Conservation (phyloP, 768 basidiomycete genomes). For the Psilocybe sp. region DNA sequence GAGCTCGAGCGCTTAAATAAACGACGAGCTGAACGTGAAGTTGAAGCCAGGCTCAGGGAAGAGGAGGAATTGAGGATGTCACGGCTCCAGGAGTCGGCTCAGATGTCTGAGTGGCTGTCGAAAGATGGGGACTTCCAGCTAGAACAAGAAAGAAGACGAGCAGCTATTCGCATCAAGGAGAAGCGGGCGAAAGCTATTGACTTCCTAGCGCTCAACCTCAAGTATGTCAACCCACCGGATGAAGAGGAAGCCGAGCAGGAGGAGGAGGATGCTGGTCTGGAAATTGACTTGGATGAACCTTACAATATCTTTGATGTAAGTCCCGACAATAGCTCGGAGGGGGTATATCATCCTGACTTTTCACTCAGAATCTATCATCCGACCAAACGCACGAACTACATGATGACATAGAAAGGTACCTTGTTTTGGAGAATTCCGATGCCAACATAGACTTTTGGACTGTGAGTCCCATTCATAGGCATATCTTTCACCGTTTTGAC, state of each 20-base stretch:
- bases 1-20: constrained; percentile 90
- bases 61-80: constrained; percentile 91
- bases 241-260: constrained; percentile 62
- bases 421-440: constrained; percentile 80
- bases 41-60: constrained; percentile 82
- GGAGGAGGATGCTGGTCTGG: constrained; percentile 80
- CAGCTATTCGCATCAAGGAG: constrained; percentile 92
- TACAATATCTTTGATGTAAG: constrained; percentile 95
- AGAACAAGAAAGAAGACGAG: constrained; percentile 87
- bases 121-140: constrained; percentile 98
- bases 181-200: constrained; percentile 99
- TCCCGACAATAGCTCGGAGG: constrained; percentile 8
- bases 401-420: constrained; percentile 90
- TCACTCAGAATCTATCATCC: constrained; percentile 36
- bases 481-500: background rate
- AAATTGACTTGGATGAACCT: constrained; percentile 97
- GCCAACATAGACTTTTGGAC: constrained; percentile 98
- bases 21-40: constrained; percentile 89
- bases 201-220: constrained; percentile 92
- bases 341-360: background rate
- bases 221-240: constrained; percentile 76
- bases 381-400: constrained; percentile 92
- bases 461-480: constrained; percentile 38
- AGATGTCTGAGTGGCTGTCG: constrained; percentile 97
- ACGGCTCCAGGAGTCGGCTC: constrained; percentile 87